Percentiles rank a stretch among this genome's conserved stretches.
These are phyloP conservation scores for Myxozyma monticola DNA, from an alignment of 805 yeast species.

Conservation along the genomic window DNA sequence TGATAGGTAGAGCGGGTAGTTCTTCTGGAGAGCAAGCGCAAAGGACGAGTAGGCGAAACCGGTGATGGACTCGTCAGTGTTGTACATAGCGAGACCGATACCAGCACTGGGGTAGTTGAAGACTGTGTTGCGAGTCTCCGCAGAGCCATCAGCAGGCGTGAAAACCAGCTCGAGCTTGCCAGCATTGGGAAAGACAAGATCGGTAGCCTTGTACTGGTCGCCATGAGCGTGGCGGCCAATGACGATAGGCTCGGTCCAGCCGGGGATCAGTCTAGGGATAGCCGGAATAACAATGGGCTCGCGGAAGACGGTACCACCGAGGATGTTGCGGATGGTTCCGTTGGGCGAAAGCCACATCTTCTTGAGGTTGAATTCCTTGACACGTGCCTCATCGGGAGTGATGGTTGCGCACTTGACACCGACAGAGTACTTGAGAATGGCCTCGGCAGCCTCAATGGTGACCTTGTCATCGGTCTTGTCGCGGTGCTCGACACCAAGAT, in stretches of 20 bases:
- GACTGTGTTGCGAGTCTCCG: constrained; percentile 57
- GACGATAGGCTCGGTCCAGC: constrained; percentile 93
- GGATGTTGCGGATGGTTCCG: constrained; percentile 92
- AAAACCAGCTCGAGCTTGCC: constrained; percentile 78
- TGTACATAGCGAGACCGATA: constrained; percentile 91
- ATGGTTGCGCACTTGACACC: constrained; percentile 98
- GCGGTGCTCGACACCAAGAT: constrained; percentile 80
- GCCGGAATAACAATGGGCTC: constrained; percentile 91
- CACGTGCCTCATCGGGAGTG: constrained; percentile 97
- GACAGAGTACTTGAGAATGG: constrained; percentile 83
- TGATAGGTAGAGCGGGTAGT: constrained; percentile 77
- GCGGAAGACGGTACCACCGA: constrained; percentile 96
- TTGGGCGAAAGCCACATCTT: constrained; percentile 98
- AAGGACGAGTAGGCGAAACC: constrained; percentile 93
- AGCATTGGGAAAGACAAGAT: constrained; percentile 72
- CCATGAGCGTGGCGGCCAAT: constrained; percentile 98
- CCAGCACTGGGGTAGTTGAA: constrained; percentile 71
- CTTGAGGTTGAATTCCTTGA: constrained; percentile 83
- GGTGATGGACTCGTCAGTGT: constrained; percentile 84
- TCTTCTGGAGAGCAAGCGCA: constrained; percentile 77
- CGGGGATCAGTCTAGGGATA: constrained; percentile 84
- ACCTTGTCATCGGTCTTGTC: constrained; percentile 87
- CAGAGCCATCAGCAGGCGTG: constrained; percentile 66
- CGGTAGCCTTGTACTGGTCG: constrained; percentile 94
- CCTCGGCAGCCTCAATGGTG: constrained; percentile 85